Evolutionary conservation across 768 basidiomycete genomes (phyloP), one percentile per base, ranked within the genome.

Genomic region (Suillus ampliporus): DNA sequence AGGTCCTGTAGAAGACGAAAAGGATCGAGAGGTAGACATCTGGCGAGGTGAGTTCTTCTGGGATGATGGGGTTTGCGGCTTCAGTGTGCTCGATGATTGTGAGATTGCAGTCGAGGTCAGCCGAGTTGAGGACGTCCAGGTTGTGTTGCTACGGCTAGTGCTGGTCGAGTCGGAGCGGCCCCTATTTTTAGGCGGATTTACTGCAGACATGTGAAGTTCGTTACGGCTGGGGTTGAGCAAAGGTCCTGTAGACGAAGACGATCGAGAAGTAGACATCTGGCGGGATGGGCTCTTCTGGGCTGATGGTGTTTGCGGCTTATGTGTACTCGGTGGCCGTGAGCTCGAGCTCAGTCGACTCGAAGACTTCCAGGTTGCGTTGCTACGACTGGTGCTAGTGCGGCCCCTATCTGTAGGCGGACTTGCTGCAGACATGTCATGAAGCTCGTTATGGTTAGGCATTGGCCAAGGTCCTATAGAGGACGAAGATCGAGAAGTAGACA

Each of bases 151-250:
- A 52, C 79, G 72, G 65, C 67, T 65, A 17, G 71, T 65, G 28
- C 66, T 67, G 40, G 73, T 66, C 19, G 75, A 71, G 23, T 67
- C 62, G 34, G 73, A 67, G 60, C 73, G 76, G 56, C 64, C 68
- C 37, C 77, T 74, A 54, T 78, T 76, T 15, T 67, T 59, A 46
- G 66, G 74, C 23, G 77, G 47, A 52, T 65, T 77, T 58, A 69
- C 67, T 67, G 76, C 65, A 11, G 76, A 61, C 14, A 68, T 69
- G 69, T 77, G 78, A 44, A 67, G 70, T 13, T 75, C 75, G n/a
- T 58, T 67, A 51, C 71, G 76, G 40, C 67, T 67, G 31, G 72
- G 75, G 58, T 68, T 69, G 44, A 74, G 69, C 73, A 72, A 72
- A 26, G 73, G 68, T 4, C 68, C 65, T n/a, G 51, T 26, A 19